Percentiles rank a stretch among this genome's conserved stretches.
phyloP scores from a whole-genome alignment of 2,329 filamentous ascomycete genomes.

The Xylaria polymorpha region DNA sequence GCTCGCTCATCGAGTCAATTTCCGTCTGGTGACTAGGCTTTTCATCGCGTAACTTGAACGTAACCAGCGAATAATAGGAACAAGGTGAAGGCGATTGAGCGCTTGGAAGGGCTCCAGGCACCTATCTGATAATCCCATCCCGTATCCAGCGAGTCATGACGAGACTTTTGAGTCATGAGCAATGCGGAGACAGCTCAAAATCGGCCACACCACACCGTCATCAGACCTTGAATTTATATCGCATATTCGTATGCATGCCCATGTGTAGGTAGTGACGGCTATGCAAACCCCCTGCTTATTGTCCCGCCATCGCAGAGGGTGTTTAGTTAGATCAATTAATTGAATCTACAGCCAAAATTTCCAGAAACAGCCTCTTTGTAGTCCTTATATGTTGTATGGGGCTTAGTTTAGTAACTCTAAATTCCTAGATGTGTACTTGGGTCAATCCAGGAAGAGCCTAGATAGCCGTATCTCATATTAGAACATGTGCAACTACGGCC shows the following conservation, averaged over 20 bases:
- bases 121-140: not conserved
- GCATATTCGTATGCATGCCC: not conserved
- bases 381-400: not conserved
- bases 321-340: not conserved
- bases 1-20: not conserved
- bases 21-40: not conserved
- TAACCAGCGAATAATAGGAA: constrained; percentile 11
- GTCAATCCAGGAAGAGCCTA: not conserved
- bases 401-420: not conserved
- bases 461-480: not conserved
- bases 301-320: not conserved
- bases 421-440: not conserved
- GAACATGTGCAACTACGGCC: not conserved
- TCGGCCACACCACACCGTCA: constrained; percentile 19
- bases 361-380: not conserved
- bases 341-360: not conserved
- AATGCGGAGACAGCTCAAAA: constrained; percentile 11
- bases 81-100: not conserved
- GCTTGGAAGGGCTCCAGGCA: not conserved
- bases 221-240: not conserved
- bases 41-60: not conserved
- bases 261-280: not conserved
- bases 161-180: constrained; percentile 20
- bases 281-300: not conserved
- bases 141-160: constrained; percentile 24